phyloP scores from a whole-genome alignment of 2,329 filamentous ascomycete genomes.

The Aspergillus sclerotialis region DNA sequence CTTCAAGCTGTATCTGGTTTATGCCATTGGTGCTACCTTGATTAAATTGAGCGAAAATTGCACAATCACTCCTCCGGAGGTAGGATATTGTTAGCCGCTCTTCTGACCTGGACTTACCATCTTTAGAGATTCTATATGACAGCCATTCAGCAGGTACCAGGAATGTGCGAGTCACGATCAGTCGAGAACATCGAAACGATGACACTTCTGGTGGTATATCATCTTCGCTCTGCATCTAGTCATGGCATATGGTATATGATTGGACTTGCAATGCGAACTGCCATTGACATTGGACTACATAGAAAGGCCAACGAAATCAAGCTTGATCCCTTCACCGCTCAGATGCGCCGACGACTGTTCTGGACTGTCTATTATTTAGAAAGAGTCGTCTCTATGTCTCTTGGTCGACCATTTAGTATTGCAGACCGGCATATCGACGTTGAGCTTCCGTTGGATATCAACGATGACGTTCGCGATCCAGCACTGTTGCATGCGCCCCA shows the following conservation, averaged over 20 bases:
- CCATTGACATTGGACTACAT: slow-evolving; percentile 47
- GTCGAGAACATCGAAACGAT: slow-evolving; percentile 49
- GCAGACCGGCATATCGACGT: slow-evolving; percentile 47
- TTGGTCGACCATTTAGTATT: slow-evolving; percentile 46
- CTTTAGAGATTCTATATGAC: slow-evolving; percentile 42
- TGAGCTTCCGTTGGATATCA: slow-evolving; percentile 39
- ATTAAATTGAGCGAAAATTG: slow-evolving; percentile 43
- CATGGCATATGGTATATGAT: slow-evolving; percentile 51
- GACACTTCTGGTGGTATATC: slow-evolving; percentile 45
- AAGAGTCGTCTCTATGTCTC: slow-evolving; percentile 43
- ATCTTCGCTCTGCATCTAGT: slow-evolving; percentile 44
- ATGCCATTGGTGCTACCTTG: slow-evolving; percentile 46
- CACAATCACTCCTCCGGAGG: slow-evolving; percentile 37
- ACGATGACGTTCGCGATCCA: slow-evolving; percentile 35
- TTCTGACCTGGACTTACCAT: slow-evolving; percentile 1
- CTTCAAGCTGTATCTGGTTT: slow-evolving; percentile 48
- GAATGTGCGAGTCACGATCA: slow-evolving; percentile 43
- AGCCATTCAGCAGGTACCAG: slow-evolving; percentile 44
- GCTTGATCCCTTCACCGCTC: slow-evolving; percentile 35
- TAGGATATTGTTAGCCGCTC: slow-evolving; percentile 11
- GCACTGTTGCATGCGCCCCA: slow-evolving; percentile 23
- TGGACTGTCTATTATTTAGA: slow-evolving; percentile 49
- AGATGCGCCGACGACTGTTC: slow-evolving; percentile 44
- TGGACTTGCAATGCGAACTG: slow-evolving; percentile 47
- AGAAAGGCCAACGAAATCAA: slow-evolving; percentile 40